A percentile compares a stretch with the other conserved stretches of the same genome.
phyloP scores from a whole-genome alignment of 805 yeast species.

The Metschnikowia lachancei region DNA sequence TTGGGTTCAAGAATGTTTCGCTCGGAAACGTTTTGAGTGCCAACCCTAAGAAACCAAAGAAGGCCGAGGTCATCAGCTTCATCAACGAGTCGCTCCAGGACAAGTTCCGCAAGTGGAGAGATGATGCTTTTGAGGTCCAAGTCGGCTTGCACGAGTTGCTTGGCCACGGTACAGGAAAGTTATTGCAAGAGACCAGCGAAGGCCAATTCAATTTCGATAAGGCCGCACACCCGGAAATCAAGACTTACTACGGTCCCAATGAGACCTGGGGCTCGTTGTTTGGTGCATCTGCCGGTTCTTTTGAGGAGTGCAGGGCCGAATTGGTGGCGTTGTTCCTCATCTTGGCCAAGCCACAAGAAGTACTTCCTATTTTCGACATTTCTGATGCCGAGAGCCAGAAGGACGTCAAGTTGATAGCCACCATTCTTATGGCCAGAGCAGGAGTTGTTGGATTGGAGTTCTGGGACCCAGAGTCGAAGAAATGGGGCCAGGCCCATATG shows the following conservation, averaged over 20 bases:
- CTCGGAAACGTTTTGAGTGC: conserved; percentile 83
- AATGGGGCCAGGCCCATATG: conserved; percentile 96
- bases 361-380: conserved; percentile 74
- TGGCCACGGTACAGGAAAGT: conserved; percentile 90
- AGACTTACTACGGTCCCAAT: conserved; percentile 70
- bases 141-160: conserved; percentile 90
- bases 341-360: conserved; percentile 55
- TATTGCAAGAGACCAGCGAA: conserved; percentile 54
- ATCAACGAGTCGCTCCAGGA: conserved; percentile 51
- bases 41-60: conserved; percentile 56
- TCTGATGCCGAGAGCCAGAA: conserved; percentile 55
- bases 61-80: conserved; percentile 68
- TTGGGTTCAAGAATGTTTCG: conserved; percentile 88
- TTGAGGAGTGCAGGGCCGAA: conserved; percentile 93
- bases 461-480: conserved; percentile 77
- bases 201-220: conserved; percentile 72
- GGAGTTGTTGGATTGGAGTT: conserved; percentile 79
- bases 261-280: conserved; percentile 91
- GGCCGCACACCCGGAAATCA: conserved; percentile 62
- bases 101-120: conserved; percentile 66
- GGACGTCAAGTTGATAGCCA: conserved; percentile 63
- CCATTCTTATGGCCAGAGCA: conserved; percentile 82
- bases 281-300: conserved; percentile 79
- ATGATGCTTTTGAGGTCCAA: conserved; percentile 86
- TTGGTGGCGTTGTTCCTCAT: conserved; percentile 80